Evolutionary conservation across 2,329 filamentous ascomycete species (phyloP).

Genomic region (Apiospora marii): DNA sequence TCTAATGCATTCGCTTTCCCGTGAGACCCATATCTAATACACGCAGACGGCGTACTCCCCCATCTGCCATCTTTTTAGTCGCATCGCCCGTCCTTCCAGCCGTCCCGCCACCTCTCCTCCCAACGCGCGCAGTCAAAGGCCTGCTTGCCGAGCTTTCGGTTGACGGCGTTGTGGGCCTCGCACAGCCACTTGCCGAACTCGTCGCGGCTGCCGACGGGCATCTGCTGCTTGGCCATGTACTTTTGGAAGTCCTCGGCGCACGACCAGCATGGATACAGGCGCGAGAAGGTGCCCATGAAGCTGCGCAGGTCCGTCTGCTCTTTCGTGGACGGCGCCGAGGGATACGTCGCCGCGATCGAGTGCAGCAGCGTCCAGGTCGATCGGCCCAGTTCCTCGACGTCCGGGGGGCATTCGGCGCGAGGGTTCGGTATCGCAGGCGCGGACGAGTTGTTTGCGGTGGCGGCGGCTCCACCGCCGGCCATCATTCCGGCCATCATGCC

Average conservation of each 20-base stretch:
- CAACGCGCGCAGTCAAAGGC: constrained; percentile 89
- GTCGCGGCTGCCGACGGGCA: constrained; percentile 64
- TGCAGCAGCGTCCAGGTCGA: constrained; percentile 94
- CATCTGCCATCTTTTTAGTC: background rate
- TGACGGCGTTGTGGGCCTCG: constrained; percentile 87
- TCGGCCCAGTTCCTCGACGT: constrained; percentile 86
- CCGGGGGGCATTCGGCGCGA: constrained; percentile 81
- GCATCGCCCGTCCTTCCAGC: constrained; percentile 66
- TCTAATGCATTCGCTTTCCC: constrained; percentile 16
- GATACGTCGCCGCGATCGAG: constrained; percentile 88
- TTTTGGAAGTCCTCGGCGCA: constrained; percentile 90
- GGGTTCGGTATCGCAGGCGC: constrained; percentile 35
- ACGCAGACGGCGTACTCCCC: background rate
- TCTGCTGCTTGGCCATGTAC: constrained; percentile 79
- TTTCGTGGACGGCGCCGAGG: constrained; percentile 67
- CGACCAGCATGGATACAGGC: constrained; percentile 93
- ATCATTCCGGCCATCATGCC: constrained; percentile 43
- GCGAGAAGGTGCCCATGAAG: constrained; percentile 83
- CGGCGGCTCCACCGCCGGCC: constrained; percentile 40
- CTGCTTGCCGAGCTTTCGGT: constrained; percentile 87
- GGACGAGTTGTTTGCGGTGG: constrained; percentile 36
- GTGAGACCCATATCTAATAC: background rate
- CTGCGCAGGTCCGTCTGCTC: constrained; percentile 79
- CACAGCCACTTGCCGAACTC: constrained; percentile 87
- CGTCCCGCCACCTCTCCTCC: constrained; percentile 94